Percentiles rank a stretch among this genome's conserved stretches.
Evolutionary conservation across 805 yeast species (phyloP).

Genomic region (Saturnispora halmiae): DNA sequence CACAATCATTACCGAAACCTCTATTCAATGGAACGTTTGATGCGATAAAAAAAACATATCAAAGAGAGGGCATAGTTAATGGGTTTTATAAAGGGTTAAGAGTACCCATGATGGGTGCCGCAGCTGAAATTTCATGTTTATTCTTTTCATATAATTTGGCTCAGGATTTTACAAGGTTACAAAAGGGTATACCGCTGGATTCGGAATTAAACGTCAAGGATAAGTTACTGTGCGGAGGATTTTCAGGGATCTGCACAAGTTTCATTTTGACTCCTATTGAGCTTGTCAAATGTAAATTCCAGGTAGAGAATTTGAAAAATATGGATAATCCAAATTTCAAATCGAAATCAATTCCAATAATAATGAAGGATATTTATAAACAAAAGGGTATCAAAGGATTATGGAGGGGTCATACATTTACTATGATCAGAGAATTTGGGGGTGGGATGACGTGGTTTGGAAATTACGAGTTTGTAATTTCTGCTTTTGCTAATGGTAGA

Average conservation of each 20-base stretch:
- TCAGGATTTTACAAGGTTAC: constrained; percentile 29
- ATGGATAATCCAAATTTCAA: constrained; percentile 13
- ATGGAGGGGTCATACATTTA: constrained; percentile 83
- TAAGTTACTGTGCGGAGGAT: constrained; percentile 59
- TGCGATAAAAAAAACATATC: constrained; percentile 54
- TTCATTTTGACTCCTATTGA: constrained; percentile 88
- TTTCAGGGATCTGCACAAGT: constrained; percentile 76
- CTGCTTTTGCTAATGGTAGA: constrained; percentile 24
- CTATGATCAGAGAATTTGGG: constrained; percentile 72
- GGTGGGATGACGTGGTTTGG: constrained; percentile 96
- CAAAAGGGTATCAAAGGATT: constrained; percentile 57
- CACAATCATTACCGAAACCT: constrained; percentile 50
- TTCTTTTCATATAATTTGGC: constrained; percentile 56
- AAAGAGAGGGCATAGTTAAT: constrained; percentile 53
- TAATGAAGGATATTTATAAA: constrained; percentile 34
- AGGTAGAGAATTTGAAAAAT: constrained; percentile 45
- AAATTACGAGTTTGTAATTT: constrained; percentile 55
- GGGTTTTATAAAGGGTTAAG: constrained; percentile 77
- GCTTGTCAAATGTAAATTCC: constrained; percentile 77
- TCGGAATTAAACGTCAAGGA: constrained; percentile 20
- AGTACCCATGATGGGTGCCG: constrained; percentile 83
- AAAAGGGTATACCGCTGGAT: constrained; percentile 15
- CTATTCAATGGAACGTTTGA: constrained; percentile 52
- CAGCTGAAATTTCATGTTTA: constrained; percentile 77
- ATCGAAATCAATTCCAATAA: constrained; percentile 26